Base-by-base conservation (phyloP, 805 yeast genomes). In the Myxozyma melibiosi region DNA sequence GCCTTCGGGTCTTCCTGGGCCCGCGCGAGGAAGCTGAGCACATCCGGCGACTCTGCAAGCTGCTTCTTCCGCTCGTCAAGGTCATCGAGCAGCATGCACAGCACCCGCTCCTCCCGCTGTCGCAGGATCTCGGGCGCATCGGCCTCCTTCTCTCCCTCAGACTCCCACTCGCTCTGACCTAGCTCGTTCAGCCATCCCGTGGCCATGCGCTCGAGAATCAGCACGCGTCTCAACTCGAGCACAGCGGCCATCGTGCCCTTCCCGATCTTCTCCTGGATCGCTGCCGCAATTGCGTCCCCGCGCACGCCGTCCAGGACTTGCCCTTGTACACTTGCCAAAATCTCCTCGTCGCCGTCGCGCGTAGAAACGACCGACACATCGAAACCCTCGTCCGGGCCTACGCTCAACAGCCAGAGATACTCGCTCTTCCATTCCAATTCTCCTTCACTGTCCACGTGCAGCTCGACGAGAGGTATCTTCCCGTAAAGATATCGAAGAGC, bases 401-500 rank as follows among this genome's bases (percentile, higher is more conserved):
- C 50, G 31, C 47, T 25, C 30, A 58, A 57, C 39, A 58, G 37
- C 65, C 65, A 61, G 30, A 60, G 40, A 25, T 37, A 61, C 43
- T 60, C 65, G 53, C 64, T 56, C 22, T 56, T 50, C 65, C 65
- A 61, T 24, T 33, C 35, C n/a, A 59, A 45, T 2, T 42, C 45
- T 24, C 35, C 53, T 11, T 34, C 28, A 2, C 39, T 33, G 20
- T 18, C 51, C 24, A 54, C 53, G 31, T 30, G 39, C 27, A 60
- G 8, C 48, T 56, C 57, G 30, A 49, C 48, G 18, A 60, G 27
- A 39, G 64, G 56, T 34, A 35, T 50, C 38, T 41, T 33, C 8
- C 63, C 64, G 37, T 47, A 58, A 6, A 53, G 37, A n/a, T 30
- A 38, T 37, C 39, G 51, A 46, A 61, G 51, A 14, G 47, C 53